Base-by-base conservation (phyloP, 2,329 filamentous ascomycete species). In the Trichoderma sp. region DNA sequence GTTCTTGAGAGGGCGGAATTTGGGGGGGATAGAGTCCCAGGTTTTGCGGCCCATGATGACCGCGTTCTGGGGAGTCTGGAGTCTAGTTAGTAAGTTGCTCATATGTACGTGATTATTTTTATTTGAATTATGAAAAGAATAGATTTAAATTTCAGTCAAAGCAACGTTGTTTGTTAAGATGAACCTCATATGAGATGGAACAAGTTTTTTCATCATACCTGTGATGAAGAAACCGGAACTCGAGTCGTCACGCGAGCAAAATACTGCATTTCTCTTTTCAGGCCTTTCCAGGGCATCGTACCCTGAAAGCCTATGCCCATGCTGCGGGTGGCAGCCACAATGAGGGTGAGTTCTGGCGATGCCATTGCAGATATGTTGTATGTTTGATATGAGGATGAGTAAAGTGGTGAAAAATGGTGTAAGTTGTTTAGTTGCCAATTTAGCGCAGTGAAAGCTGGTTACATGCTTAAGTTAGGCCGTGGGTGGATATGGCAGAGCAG, bases 31-130 rank as follows among this genome's bases (percentile, higher is more conserved):
- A 74, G 91, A 94, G 67, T 97, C 94, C 91, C 95, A 99, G 0
- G 96, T 99, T 82, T 97, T 98, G 78, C 96, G 92, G 73, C 96
- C 96, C 96, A 99, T 99, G 76, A 99, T 92, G 66, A 98, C 93
- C 21, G 93, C 92, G 81, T 95, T 95, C 75, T 83, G 72, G 8
- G 81, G 72, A 2, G 81, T 76, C 4, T 77, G 73, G 81, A 83
- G 63, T 15, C 4, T 4, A 18, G 15, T 67, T n/a, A 67, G 30
- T 18, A 3, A 24, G 24, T 24, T n/a, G 14, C 9, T 56, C 56
- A 8, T 30, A 53, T 58, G 1, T 30, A 47, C 18, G 14, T 12
- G 24, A 30, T 30, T 3, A 15, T 24, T 36, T 15, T 5, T 21
- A 6, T 28, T 28, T 34, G 5, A 5, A 34, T 3, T n/a, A n/a